A percentile compares a stretch with the other conserved stretches of the same genome.
Evolutionary conservation across 73 alveolate genomes (phyloP).

Genomic region (Stentor roeselii): DNA sequence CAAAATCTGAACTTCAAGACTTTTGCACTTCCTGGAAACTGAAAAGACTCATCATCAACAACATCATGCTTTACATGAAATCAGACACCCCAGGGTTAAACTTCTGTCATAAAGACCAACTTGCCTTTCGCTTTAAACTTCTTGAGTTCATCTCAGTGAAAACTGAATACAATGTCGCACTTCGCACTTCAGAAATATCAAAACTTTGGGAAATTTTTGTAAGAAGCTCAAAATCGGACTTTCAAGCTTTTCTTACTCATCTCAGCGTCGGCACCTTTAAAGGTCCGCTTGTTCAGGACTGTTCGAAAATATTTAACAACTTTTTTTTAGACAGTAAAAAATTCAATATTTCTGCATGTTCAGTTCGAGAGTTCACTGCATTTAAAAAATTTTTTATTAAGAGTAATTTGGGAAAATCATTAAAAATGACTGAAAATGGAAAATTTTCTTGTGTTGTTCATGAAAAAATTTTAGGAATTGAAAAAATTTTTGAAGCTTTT

Average conservation of each 20-base stretch:
- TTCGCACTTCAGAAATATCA: not conserved
- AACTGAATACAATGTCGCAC: not conserved
- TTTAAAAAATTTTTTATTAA: too few relatives aligned
- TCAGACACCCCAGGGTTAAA: not conserved
- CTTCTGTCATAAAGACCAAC: not conserved
- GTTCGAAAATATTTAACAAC: not conserved
- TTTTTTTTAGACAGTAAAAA: not conserved
- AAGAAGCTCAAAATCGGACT: not conserved
- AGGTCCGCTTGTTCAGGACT: not conserved
- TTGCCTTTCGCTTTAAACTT: not conserved
- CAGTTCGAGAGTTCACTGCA: not conserved
- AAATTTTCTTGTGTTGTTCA: not conserved
- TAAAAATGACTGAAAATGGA: not conserved
- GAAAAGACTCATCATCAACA: not conserved
- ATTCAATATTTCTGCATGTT: not conserved
- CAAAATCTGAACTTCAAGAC: not conserved
- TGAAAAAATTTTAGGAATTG: not conserved
- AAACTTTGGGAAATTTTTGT: slow-evolving; percentile 7
- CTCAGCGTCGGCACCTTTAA: not conserved
- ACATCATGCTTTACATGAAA: too few relatives aligned
- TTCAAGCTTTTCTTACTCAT: not conserved
- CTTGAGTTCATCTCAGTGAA: not conserved
- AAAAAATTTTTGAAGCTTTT: not conserved
- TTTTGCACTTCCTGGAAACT: not conserved
- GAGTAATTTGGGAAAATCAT: not conserved